phyloP scores from a whole-genome alignment of 2,329 filamentous ascomycete species.

The Geoglossum cookeanum region DNA sequence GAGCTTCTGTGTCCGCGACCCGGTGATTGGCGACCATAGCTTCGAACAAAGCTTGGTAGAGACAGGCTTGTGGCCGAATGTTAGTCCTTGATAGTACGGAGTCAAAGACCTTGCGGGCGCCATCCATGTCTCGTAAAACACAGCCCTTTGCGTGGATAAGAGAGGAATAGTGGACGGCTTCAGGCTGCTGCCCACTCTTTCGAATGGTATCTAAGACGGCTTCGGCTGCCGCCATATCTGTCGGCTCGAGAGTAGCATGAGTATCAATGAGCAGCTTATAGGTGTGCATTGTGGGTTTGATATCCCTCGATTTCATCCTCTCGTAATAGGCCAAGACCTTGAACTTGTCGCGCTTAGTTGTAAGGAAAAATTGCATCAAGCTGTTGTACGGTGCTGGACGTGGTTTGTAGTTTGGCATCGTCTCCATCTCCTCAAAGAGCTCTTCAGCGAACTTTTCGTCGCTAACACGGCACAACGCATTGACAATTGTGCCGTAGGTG shows the following conservation, averaged over 20 bases:
- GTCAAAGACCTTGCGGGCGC: constrained; percentile 67
- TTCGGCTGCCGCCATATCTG: constrained; percentile 77
- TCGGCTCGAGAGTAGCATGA: constrained; percentile 79
- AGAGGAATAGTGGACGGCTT: constrained; percentile 88
- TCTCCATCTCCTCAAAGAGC: constrained; percentile 97
- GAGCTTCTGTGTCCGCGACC: constrained; percentile 53
- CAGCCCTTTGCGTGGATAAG: constrained; percentile 93
- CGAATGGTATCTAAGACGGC: constrained; percentile 63
- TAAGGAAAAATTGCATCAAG: constrained; percentile 98
- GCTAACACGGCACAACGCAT: constrained; percentile 88
- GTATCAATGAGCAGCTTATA: constrained; percentile 96
- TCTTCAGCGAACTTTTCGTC: constrained; percentile 97
- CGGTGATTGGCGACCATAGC: constrained; percentile 89
- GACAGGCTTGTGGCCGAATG: constrained; percentile 57
- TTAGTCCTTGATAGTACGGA: constrained; percentile 48
- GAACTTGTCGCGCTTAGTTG: constrained; percentile 83
- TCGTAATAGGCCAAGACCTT: constrained; percentile 93
- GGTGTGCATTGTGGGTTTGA: constrained; percentile 83
- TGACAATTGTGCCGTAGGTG: constrained; percentile 95
- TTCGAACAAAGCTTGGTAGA: constrained; percentile 95
- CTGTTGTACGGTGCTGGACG: constrained; percentile 95
- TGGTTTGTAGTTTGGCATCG: constrained; percentile 96
- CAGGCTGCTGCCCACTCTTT: constrained; percentile 52
- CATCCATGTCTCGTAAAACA: constrained; percentile 75
- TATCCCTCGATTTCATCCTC: constrained; percentile 74